Evolutionary conservation across 768 basidiomycete genomes (phyloP), one percentile per base, ranked within the genome.

Genomic region (Rubroboletus pulcherrimus): DNA sequence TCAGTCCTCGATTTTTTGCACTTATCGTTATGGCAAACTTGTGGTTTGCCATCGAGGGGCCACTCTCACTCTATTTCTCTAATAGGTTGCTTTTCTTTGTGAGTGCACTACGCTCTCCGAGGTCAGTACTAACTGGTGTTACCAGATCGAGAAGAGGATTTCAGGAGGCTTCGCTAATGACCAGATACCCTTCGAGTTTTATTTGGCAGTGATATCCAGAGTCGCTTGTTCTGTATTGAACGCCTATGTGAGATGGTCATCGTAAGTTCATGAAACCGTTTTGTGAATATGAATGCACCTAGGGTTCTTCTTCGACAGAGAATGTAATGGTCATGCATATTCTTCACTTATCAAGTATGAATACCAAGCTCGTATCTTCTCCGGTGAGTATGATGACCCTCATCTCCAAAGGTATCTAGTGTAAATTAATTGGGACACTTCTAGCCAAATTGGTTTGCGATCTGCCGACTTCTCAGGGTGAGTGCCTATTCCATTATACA

Each of bases 381-480:
- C 52, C 15, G 61, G 68, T 63, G 38, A 49, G 41, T 21, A 2
- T 7, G 5, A 49, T 41, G 3, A 19, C 10, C 10, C 29, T 47
- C 8, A 35, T 26, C 12, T 21, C 4, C 30, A 24, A 7, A 19
- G 8, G 15, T 15, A 33, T 29, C 46, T 52, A 4, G 38, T 39
- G 8, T 39, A 4, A 48, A 12, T 46, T 6, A 48, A 12, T 46
- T 6, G 7, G 5, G 10, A 11, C 12, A 26, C 49, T 33, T 40
- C 30, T 39, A 68, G 67, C 59, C 46, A 45, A 57, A 21, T 24
- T 68, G 6, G 34, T 39, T n/a, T 53, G 47, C 19, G 68, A 67
- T 54, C 55, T 68, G 21, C 53, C 59, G 11, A 69, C 65, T 4
- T 58, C 65, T 14, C 56, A 67, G 47, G 63, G 68, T 67, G 9